A percentile compares a stretch with the other conserved stretches of the same genome.
Evolutionary conservation across 306 rosid species (phyloP).

Genomic region (Rosa lucieae): DNA sequence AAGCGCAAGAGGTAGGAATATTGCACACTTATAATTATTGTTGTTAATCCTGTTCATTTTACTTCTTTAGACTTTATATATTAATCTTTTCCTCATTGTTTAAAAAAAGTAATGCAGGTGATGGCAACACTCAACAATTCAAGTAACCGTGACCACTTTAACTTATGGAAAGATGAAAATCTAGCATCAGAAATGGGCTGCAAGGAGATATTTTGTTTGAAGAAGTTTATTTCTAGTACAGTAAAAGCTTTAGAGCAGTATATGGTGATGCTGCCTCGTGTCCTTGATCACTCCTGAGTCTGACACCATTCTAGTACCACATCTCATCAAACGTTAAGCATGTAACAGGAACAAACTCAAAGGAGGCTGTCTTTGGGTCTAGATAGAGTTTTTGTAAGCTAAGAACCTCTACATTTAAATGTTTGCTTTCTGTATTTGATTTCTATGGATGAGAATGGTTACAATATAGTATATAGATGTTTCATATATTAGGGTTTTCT

Average conservation of each 20-base stretch:
- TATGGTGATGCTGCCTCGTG: conserved; percentile 20
- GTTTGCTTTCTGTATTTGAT: not conserved
- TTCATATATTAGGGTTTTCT: not conserved
- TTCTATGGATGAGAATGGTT: conserved; percentile 6
- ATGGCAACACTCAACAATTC: conserved; percentile 52
- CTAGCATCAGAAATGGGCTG: not conserved
- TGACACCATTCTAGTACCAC: not conserved
- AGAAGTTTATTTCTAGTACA: not conserved
- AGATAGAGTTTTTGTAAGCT: conserved; percentile 9
- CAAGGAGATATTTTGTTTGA: conserved; percentile 8
- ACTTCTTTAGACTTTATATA: not conserved
- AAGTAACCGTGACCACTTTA: conserved; percentile 31
- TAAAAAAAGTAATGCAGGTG: conserved; percentile 56
- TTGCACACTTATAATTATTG: not conserved
- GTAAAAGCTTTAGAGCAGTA: not conserved
- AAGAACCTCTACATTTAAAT: not conserved
- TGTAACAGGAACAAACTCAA: conserved; percentile 4
- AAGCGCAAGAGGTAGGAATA: conserved; percentile 78
- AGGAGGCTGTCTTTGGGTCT: conserved; percentile 13
- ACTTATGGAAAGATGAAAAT: conserved; percentile 5
- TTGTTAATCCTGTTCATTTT: not conserved
- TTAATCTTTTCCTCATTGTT: conserved; percentile 12
- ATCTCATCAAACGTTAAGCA: not conserved
- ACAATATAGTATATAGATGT: not conserved
- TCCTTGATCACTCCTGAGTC: not conserved